These are phyloP conservation scores for Limonium bicolor DNA, from an alignment of 148 eudicot genomes.

Conservation along the genomic window DNA sequence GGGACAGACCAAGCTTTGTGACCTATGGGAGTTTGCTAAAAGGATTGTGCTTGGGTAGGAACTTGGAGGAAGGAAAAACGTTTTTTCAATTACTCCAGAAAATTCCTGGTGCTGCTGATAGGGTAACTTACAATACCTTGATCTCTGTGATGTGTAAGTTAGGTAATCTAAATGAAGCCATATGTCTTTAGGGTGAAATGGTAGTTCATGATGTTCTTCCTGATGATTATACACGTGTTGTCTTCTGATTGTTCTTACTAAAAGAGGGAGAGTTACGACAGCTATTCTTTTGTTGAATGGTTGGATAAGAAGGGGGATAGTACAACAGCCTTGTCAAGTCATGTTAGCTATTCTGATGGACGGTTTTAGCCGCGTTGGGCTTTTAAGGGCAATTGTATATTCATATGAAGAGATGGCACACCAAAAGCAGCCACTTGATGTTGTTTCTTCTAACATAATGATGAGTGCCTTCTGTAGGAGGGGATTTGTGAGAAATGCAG, in stretches of 20 bases:
- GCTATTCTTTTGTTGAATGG: conserved; percentile 43
- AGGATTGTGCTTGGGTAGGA: conserved; percentile 51
- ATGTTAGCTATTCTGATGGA: conserved; percentile 43
- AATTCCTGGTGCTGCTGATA: conserved; percentile 38
- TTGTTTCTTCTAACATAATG: conserved; percentile 41
- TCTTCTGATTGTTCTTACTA: conserved; percentile 57
- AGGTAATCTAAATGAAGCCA: conserved; percentile 36
- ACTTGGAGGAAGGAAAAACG: conserved; percentile 31
- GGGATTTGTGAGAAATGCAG: conserved; percentile 34
- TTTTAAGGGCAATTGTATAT: conserved; percentile 32
- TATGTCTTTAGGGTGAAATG: conserved; percentile 49
- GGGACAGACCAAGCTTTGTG: conserved; percentile 41
- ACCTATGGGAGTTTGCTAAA: conserved; percentile 63
- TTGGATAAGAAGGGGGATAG: conserved; percentile 18
- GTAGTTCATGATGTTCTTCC: conserved; percentile 35
- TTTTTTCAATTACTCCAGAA: conserved; percentile 34
- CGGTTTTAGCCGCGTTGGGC: conserved; percentile 47
- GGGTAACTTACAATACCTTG: conserved; percentile 42
- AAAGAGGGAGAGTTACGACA: conserved; percentile 33
- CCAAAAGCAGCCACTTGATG: conserved; percentile 31
- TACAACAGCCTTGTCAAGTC: conserved; percentile 31
- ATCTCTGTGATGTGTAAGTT: conserved; percentile 41
- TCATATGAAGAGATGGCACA: conserved; percentile 42
- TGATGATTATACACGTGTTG: conserved; percentile 39
- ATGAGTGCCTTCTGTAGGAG: conserved; percentile 64